Percentiles rank a stretch among this genome's conserved stretches.
Conservation (phyloP, 2,329 filamentous ascomycete species). For the Nemania serpens region DNA sequence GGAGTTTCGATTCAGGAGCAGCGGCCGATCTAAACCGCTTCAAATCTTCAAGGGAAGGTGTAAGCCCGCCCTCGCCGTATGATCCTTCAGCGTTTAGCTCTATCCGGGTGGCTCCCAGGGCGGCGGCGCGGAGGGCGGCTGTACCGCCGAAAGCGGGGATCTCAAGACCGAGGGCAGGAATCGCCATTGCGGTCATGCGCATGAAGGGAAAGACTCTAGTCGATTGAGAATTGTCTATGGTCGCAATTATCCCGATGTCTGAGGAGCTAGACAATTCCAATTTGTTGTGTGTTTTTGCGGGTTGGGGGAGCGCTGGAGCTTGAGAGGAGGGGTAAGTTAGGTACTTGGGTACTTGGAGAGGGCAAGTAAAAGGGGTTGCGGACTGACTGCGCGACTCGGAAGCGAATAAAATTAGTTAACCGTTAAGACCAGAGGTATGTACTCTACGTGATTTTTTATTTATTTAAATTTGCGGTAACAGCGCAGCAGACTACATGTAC, state of each 20-base stretch:
- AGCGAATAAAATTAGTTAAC: too few species aligned
- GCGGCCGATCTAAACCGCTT: constrained; percentile 29
- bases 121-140: constrained; percentile 47
- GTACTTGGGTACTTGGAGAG: too few species aligned
- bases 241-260: too few species aligned
- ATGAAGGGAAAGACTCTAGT: neutral
- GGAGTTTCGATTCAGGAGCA: constrained; percentile 34
- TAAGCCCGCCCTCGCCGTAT: constrained; percentile 56
- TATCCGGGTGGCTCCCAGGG: constrained; percentile 53
- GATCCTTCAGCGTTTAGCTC: constrained; percentile 60
- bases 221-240: neutral
- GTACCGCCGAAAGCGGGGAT: constrained; percentile 57
- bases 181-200: neutral
- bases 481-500: too few species aligned
- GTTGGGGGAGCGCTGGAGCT: neutral
- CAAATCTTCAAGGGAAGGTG: constrained; percentile 51
- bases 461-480: too few species aligned
- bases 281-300: too few species aligned
- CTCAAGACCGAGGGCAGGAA: constrained; percentile 47
- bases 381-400: too few species aligned
- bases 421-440: too few species aligned
- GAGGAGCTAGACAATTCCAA: too few species aligned
- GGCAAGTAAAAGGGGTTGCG: too few species aligned
- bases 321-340: neutral
- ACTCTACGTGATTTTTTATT: too few species aligned